These are phyloP conservation scores for Bipolaris bicolor DNA, from an alignment of 2,329 filamentous ascomycete species.

Conservation along the genomic window DNA sequence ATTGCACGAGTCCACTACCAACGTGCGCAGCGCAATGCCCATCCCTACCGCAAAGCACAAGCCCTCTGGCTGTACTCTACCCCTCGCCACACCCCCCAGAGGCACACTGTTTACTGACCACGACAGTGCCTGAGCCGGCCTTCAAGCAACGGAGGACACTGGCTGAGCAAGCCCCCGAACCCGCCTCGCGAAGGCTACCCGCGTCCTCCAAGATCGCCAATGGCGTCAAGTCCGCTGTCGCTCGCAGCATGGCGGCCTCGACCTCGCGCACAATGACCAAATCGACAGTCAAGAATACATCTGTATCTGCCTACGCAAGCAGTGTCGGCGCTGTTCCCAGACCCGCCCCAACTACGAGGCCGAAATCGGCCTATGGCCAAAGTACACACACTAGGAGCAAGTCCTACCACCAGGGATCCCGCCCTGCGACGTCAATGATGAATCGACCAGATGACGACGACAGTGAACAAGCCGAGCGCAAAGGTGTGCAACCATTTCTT, in stretches of 20 bases:
- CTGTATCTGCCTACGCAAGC: constrained; percentile 60
- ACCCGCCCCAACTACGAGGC: constrained; percentile 51
- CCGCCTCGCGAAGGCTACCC: constrained; percentile 51
- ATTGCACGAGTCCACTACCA: constrained; percentile 59
- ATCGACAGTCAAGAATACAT: constrained; percentile 52
- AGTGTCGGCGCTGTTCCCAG: constrained; percentile 60
- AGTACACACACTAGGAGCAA: constrained; percentile 53
- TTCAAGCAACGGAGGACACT: constrained; percentile 58
- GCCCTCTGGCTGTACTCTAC: constrained; percentile 54
- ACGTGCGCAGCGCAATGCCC: constrained; percentile 58
- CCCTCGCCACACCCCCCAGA: constrained; percentile 16
- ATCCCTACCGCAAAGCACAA: constrained; percentile 60
- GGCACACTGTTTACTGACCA: constrained; percentile 26
- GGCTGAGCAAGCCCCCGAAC: constrained; percentile 55
- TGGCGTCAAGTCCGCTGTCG: constrained; percentile 55
- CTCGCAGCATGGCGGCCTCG: constrained; percentile 47
- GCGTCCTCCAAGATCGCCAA: constrained; percentile 50
- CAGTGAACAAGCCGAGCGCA: constrained; percentile 48
- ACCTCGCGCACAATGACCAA: constrained; percentile 52
- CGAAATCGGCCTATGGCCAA: constrained; percentile 56
- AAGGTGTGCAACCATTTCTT: constrained; percentile 54
- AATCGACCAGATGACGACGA: constrained; percentile 51
- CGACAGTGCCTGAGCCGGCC: constrained; percentile 55
- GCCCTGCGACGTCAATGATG: constrained; percentile 50
- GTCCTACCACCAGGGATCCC: constrained; percentile 52